Percentiles rank a stretch among this genome's conserved stretches.
These are phyloP conservation scores for Rhizopus sp. DNA, from an alignment of 371 early-diverging fungal species.

Conservation along the genomic window DNA sequence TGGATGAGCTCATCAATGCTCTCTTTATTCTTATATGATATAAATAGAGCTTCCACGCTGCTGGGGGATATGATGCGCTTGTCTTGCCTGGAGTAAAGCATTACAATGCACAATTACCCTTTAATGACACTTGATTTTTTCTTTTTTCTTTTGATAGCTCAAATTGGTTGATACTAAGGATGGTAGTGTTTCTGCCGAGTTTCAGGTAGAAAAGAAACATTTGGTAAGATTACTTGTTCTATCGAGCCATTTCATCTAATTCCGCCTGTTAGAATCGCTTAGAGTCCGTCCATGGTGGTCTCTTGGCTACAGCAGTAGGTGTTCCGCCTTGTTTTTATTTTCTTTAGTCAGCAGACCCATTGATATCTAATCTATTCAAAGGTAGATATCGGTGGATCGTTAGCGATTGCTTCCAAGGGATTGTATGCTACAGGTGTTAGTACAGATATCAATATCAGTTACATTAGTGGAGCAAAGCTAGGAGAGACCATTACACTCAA, in stretches of 20 bases:
- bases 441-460: slow-evolving; percentile 66
- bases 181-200: slow-evolving; percentile 49
- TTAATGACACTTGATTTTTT: not conserved
- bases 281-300: slow-evolving; percentile 61
- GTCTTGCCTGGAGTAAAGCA: slow-evolving; percentile 48
- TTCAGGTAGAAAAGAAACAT: slow-evolving; percentile 56
- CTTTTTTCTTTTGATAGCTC: slow-evolving; percentile 29
- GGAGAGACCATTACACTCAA: slow-evolving; percentile 54
- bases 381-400: slow-evolving; percentile 62
- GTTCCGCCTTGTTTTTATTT: not conserved
- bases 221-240: slow-evolving; percentile 34
- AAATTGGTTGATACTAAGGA: slow-evolving; percentile 41
- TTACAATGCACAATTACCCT: not conserved
- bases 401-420: slow-evolving; percentile 64
- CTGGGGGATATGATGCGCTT: slow-evolving; percentile 45
- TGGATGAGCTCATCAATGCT: not conserved
- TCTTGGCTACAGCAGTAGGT: slow-evolving; percentile 59
- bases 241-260: not conserved
- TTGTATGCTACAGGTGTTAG: slow-evolving; percentile 64
- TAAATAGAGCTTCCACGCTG: slow-evolving; percentile 38
- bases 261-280: slow-evolving; percentile 53
- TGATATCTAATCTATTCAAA: not conserved
- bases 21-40: not conserved
- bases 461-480: slow-evolving; percentile 55
- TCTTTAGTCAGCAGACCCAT: not conserved